Base-by-base conservation (phyloP, 257 asterid genomes). In the Gentiana macrophylla region DNA sequence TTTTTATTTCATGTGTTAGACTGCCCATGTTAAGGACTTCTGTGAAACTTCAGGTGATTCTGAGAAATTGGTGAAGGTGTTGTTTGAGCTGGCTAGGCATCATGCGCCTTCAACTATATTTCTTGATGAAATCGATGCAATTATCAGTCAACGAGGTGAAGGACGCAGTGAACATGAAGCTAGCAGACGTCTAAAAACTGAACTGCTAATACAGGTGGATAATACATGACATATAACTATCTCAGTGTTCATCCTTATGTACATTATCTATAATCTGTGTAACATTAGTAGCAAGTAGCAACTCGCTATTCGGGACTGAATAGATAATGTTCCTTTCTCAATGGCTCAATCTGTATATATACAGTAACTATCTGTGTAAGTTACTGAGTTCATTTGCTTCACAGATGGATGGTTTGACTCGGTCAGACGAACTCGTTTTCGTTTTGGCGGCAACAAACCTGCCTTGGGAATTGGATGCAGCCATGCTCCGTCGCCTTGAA, bases 381-480 rank as follows among this genome's bases (percentile, higher is more conserved):
- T 24, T 24, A 24, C 24, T 24, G 24, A 24, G 24, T 24, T 24
- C 35, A 47, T 34, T 34, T 49, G 41, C 43, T 6, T 3, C 0
- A 79, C 94, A 91, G 98, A 91, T 91, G 98, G 98, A 91, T 61
- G 98, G 97, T 57, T 79, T 91, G 90, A 84, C 86, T 24, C 62
- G 69, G 79, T 78, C 96, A 43, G 81, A 91, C 65, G 98, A 83
- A 72, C 96, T 91, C 56, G 98, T 91, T 33, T 91, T 91, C 80
- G 98, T 91, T 70, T 78, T 91, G 74, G 98, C 97, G 15, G 98
- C 98, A 62, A 91, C 98, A 51, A 91, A 91, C 75, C 96, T 91
- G 55, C 98, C 98, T 35, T 91, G 98, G 98, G 98, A 91, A 69
- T 84, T 91, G 62, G 98, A 91, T 77, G 94, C 85, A 56, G 98